These are phyloP conservation scores for Saccharomyces eubayanus DNA, from an alignment of 805 yeast genomes.

Conservation along the genomic window DNA sequence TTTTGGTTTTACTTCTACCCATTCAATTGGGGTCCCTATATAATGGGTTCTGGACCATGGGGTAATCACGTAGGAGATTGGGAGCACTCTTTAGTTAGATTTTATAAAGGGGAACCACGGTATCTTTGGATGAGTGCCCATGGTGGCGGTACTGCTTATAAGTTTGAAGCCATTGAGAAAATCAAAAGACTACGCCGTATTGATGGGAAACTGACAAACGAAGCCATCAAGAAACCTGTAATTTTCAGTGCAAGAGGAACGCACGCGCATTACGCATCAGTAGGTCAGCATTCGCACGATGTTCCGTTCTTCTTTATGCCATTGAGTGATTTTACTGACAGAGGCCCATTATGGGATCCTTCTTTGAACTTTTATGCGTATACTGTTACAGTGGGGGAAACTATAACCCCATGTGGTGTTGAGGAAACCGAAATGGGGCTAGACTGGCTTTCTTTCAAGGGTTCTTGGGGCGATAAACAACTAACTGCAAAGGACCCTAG, in stretches of 20 bases:
- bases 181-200: slow-evolving; percentile 61
- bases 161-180: slow-evolving; percentile 62
- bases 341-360: slow-evolving; percentile 96
- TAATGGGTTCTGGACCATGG: slow-evolving; percentile 95
- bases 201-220: slow-evolving; percentile 71
- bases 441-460: slow-evolving; percentile 71
- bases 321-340: slow-evolving; percentile 84
- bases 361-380: slow-evolving; percentile 72
- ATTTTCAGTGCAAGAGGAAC: slow-evolving; percentile 91
- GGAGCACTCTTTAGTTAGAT: slow-evolving; percentile 90
- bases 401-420: slow-evolving; percentile 33
- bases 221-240: slow-evolving; percentile 52
- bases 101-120: slow-evolving; percentile 69
- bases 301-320: slow-evolving; percentile 73
- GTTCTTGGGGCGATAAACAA: slow-evolving; percentile 87
- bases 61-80: slow-evolving; percentile 98
- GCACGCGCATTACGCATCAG: slow-evolving; percentile 93
- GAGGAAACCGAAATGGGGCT: slow-evolving; percentile 34
- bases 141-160: slow-evolving; percentile 91
- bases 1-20: slow-evolving; percentile 95
- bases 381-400: slow-evolving; percentile 53
- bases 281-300: slow-evolving; percentile 93
- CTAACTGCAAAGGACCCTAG: slow-evolving; percentile 61
- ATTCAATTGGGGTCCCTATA: slow-evolving; percentile 90
- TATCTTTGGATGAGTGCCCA: slow-evolving; percentile 96